These are phyloP conservation scores for Microbotryum intermedium DNA, from an alignment of 1,284 basidiomycete species.

Conservation along the genomic window DNA sequence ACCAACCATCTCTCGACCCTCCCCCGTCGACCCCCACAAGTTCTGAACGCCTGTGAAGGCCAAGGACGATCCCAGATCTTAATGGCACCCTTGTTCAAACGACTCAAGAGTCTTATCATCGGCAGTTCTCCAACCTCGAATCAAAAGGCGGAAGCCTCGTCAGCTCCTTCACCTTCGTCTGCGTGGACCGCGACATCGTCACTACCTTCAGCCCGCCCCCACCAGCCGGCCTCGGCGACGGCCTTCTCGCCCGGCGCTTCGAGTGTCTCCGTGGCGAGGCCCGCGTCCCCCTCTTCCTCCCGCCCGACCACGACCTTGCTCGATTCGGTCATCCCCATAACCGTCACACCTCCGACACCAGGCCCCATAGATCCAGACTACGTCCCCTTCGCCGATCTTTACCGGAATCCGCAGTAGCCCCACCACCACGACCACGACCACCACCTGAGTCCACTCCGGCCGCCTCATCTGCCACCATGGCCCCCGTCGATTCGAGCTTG, in stretches of 20 bases:
- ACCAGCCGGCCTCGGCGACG: too few species aligned
- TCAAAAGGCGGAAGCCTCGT: not conserved
- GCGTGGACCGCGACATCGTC: not conserved
- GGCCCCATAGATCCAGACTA: too few species aligned
- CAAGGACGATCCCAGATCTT: not conserved
- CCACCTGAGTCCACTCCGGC: not conserved
- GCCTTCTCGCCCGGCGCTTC: too few species aligned
- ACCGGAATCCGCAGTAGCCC: too few species aligned
- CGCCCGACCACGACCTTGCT: too few species aligned
- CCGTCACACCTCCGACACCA: too few species aligned
- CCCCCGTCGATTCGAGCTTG: not conserved
- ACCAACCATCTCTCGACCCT: not conserved
- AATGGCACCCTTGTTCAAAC: not conserved
- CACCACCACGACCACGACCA: not conserved
- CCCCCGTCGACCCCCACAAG: not conserved
- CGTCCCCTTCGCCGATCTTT: too few species aligned
- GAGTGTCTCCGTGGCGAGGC: too few species aligned
- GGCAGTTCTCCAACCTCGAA: not conserved
- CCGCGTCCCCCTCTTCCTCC: too few species aligned
- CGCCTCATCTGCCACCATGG: not conserved
- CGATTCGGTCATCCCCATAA: too few species aligned
- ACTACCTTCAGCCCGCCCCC: not conserved
- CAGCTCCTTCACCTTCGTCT: not conserved
- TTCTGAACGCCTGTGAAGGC: not conserved
- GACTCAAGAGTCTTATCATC: not conserved